Conservation (phyloP, 2,329 filamentous ascomycete species). For the Chaetomiaceae sp. region DNA sequence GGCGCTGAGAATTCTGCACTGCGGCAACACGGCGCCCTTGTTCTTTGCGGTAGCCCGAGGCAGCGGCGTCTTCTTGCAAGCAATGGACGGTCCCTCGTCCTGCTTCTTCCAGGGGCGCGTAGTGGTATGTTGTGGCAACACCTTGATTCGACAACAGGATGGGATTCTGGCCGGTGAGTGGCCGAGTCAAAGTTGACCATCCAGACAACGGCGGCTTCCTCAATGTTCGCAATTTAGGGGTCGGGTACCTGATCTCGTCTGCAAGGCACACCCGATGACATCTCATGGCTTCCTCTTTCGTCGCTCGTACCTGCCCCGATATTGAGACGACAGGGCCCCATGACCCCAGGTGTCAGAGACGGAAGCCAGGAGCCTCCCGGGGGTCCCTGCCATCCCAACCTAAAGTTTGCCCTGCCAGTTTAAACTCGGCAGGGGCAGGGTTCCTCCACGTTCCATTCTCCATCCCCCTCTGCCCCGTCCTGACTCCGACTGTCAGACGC, state of each 20-base stretch:
- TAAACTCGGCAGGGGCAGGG: not conserved
- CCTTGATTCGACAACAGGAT: too few relatives aligned
- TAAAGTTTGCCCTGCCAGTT: not conserved
- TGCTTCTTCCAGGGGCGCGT: too few relatives aligned
- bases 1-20: constrained; percentile 1
- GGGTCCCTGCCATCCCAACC: constrained; percentile 1
- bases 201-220: not conserved
- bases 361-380: not conserved
- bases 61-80: not conserved
- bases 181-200: not conserved
- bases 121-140: too few relatives aligned
- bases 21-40: not conserved
- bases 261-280: constrained; percentile 4
- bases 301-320: constrained; percentile 1
- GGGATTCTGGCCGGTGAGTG: too few relatives aligned
- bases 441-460: not conserved
- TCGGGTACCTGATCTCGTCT: constrained; percentile 2
- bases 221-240: not conserved
- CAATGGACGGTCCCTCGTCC: too few relatives aligned
- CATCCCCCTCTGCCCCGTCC: constrained; percentile 2
- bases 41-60: too few relatives aligned
- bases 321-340: not conserved
- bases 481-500: constrained; percentile 26
- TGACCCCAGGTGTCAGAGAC: not conserved
- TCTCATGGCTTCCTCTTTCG: constrained; percentile 13